These are phyloP conservation scores for Nasturtium officinale DNA, from an alignment of 345 rosid genomes.

Conservation along the genomic window DNA sequence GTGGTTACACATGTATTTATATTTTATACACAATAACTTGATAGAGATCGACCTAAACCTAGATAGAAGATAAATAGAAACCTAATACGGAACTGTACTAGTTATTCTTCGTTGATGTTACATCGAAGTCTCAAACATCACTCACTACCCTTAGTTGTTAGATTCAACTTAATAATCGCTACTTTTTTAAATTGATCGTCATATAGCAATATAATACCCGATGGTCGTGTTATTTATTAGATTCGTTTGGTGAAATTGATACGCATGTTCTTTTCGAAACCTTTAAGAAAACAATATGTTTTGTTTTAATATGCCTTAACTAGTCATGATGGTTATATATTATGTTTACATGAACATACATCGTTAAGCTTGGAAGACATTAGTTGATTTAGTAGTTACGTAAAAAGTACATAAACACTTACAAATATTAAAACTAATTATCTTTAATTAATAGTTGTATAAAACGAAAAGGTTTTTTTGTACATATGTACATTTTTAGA, in stretches of 20 bases:
- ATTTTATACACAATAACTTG: background rate
- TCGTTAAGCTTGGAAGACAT: constrained; percentile 8
- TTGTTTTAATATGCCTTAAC: background rate
- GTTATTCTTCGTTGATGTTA: constrained; percentile 14
- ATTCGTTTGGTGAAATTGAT: constrained; percentile 42
- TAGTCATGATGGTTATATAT: background rate
- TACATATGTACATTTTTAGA: background rate
- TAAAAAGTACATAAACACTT: background rate
- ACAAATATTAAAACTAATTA: background rate
- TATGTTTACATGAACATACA: background rate
- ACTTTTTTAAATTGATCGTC: constrained; percentile 21
- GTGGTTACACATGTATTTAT: background rate
- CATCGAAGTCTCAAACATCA: constrained; percentile 28
- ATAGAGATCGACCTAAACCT: background rate
- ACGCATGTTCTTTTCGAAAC: constrained; percentile 26
- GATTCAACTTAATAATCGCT: background rate
- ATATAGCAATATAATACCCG: constrained; percentile 13
- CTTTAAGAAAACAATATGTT: background rate
- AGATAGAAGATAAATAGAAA: background rate
- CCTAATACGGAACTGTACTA: background rate
- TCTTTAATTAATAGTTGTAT: background rate
- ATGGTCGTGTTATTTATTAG: constrained; percentile 20
- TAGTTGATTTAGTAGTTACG: background rate
- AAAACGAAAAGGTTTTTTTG: background rate
- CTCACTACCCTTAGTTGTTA: background rate